Base-by-base conservation (phyloP, 768 basidiomycete genomes). In the Trametes meyenii region DNA sequence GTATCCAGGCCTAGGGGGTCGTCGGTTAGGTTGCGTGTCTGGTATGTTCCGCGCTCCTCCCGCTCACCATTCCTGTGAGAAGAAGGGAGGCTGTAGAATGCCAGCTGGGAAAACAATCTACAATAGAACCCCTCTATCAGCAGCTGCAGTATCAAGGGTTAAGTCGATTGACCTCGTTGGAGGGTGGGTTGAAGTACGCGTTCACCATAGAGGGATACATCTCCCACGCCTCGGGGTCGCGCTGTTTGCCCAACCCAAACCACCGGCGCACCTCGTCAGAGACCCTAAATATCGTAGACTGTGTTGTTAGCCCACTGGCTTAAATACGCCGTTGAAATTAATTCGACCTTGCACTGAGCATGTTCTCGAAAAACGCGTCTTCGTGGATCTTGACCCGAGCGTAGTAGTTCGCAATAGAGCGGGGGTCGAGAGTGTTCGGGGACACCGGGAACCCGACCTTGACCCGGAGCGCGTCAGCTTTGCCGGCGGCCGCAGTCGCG, bases 91-190 rank as follows among this genome's bases (percentile, higher is more conserved):
- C 64, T 89, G 93, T 17, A 98, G 76, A 68, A 98, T 95, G 24
- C 97, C 97, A 21, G 97, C 96, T 10, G 97, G 96, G 78, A 99
- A 98, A 21, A 94, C 92, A 53, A 96, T 94, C 88, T 92, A 58
- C 29, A 50, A 11, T 3, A 16, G 24, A 16, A 12, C 2, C n/a
- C n/a, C 33, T 10, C 19, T 23, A 12, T 26, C 13, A 53, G n/a
- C 8, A 16, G n/a, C 2, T n/a, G 8, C 13, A 13, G 6, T 38
- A 19, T 12, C n/a, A 26, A 52, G 5, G 10, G 11, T 24, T 40
- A 42, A 21, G 23, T 12, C 5, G 23, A 53, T 75, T 40, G 61
- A 91, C 91, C 81, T 96, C 94, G 65, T 94, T 95, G 1, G 89
- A 86, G 11, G 92, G 89, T 35, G 94, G 89, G 63, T 87, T 88